Evolutionary conservation across 352 stramenopile genomes (phyloP).

Genomic region (Phytophthora quininea): DNA sequence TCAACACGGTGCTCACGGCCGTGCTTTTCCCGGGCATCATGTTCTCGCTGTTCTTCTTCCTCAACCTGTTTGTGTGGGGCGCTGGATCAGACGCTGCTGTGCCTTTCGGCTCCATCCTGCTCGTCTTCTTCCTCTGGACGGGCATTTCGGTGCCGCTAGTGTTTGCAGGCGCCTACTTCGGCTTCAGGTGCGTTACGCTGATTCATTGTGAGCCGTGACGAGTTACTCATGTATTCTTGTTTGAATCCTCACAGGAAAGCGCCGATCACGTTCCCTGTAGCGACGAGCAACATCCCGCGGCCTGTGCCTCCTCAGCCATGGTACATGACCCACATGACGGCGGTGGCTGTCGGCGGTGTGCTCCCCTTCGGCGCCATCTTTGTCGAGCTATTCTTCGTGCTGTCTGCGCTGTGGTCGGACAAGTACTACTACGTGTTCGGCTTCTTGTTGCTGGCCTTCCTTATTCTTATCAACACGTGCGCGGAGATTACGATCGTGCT

Average conservation of each 20-base stretch:
- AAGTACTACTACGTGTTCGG: conserved; percentile 99
- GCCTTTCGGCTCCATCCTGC: conserved; percentile 97
- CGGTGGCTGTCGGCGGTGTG: conserved; percentile 95
- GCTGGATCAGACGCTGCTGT: conserved; percentile 94
- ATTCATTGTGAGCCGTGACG: not conserved
- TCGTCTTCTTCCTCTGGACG: conserved; percentile 99
- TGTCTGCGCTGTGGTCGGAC: conserved; percentile 98
- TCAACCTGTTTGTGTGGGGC: conserved; percentile 97
- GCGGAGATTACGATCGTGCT: conserved; percentile 99
- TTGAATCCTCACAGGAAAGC: conserved; percentile 51
- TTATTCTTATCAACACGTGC: conserved; percentile 98
- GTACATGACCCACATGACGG: conserved; percentile 97
- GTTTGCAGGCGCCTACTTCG: conserved; percentile 98
- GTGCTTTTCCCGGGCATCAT: conserved; percentile 97
- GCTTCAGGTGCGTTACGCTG: conserved; percentile 87
- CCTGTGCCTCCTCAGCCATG: conserved; percentile 98
- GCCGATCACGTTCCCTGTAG: conserved; percentile 95
- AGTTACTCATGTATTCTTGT: conserved; percentile 6
- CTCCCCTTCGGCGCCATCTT: conserved; percentile 99
- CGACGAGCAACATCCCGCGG: conserved; percentile 98
- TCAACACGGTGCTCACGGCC: conserved; percentile 95
- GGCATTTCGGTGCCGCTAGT: conserved; percentile 98
- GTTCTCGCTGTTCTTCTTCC: conserved; percentile 97
- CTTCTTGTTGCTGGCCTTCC: conserved; percentile 98
- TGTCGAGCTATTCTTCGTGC: conserved; percentile 99